Evolutionary conservation across 2,329 filamentous ascomycete species (phyloP).

Genomic region (Botrytis squamosa): DNA sequence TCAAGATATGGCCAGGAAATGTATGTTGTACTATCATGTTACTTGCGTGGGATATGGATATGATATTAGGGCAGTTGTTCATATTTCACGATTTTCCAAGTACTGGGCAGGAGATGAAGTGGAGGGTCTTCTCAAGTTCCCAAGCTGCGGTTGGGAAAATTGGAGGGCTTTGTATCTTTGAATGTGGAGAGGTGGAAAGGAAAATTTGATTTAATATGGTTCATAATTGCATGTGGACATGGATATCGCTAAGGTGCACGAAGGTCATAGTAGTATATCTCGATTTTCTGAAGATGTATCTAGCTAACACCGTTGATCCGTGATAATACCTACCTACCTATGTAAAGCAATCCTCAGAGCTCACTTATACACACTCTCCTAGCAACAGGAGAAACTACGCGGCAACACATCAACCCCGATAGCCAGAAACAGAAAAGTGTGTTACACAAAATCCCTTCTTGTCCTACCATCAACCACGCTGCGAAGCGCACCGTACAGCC

Average conservation of each 20-base stretch:
- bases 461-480: not conserved
- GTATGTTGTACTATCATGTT: fast-evolving
- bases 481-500: not conserved
- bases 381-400: fast-evolving
- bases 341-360: not conserved
- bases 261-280: not conserved
- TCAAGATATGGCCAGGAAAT: not conserved
- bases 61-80: not conserved
- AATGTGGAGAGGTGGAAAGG: not conserved
- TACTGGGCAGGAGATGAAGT: not conserved
- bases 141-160: not conserved
- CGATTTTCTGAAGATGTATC: not conserved
- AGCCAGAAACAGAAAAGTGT: not conserved
- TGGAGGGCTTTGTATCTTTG: not conserved
- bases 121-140: not conserved
- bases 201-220: not conserved
- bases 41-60: not conserved
- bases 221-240: not conserved
- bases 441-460: not conserved
- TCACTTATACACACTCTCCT: not conserved
- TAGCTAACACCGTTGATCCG: not conserved
- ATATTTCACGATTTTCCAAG: not conserved
- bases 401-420: not conserved
- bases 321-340: not conserved
- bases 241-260: not conserved